phyloP scores from a whole-genome alignment of 2,329 filamentous ascomycete species.

The Aaosphaeria pasadenensis region DNA sequence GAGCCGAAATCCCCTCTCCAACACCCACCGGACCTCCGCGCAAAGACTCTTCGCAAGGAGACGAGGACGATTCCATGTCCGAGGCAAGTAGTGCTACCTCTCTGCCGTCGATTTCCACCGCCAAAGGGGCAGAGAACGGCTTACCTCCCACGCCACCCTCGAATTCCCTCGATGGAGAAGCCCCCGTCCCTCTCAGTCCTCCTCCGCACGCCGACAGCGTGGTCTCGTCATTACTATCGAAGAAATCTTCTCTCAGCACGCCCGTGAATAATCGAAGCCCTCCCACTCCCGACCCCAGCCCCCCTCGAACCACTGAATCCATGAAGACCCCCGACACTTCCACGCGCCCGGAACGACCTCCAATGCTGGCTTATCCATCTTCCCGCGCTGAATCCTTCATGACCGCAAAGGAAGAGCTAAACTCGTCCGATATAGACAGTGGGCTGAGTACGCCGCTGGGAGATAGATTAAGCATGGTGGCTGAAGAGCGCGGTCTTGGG shows the following conservation, averaged over 20 bases:
- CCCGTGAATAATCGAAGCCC: constrained; percentile 41
- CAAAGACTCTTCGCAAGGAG: constrained; percentile 10
- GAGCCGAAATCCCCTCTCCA: constrained; percentile 13
- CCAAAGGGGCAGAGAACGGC: constrained; percentile 30
- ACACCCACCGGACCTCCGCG: constrained; percentile 22
- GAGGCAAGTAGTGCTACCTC: constrained; percentile 21
- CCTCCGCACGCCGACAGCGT: constrained; percentile 41
- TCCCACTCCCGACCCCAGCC: constrained; percentile 38
- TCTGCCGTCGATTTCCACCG: constrained; percentile 22
- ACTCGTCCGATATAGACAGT: constrained; percentile 33
- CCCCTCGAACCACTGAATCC: constrained; percentile 26
- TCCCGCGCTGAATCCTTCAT: constrained; percentile 46
- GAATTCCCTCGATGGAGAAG: constrained; percentile 28
- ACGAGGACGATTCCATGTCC: constrained; percentile 27
- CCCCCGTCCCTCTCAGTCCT: constrained; percentile 18
- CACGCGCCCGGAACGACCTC: constrained; percentile 15
- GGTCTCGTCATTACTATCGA: constrained; percentile 35
- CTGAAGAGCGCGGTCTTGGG: constrained; percentile 31
- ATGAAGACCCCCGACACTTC: constrained; percentile 6
- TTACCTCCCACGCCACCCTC: constrained; percentile 48
- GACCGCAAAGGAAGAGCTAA: constrained; percentile 43
- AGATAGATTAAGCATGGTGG: constrained; percentile 24
- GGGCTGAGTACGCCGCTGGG: constrained; percentile 25
- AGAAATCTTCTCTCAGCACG: constrained; percentile 39
- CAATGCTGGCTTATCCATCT: constrained; percentile 36